These are phyloP conservation scores for Tricharina praecox DNA, from an alignment of 495 filamentous ascomycete species.

Conservation along the genomic window DNA sequence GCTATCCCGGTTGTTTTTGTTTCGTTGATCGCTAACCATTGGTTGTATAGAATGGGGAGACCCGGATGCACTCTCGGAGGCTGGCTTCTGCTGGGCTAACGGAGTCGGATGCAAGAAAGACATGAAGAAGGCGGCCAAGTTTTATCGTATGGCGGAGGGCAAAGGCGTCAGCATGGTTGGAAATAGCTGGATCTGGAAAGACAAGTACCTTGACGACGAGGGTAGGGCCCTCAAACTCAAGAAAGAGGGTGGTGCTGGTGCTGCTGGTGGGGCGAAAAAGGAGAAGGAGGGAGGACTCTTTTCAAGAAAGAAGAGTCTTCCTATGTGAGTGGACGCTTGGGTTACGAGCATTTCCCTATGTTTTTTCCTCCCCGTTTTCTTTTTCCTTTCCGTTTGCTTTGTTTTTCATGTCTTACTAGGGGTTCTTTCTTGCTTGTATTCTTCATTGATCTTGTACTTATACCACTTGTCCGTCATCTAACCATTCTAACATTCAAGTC, in stretches of 20 bases:
- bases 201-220: constrained; percentile 27
- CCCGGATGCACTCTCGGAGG: constrained; percentile 75
- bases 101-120: constrained; percentile 85
- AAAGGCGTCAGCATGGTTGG: constrained; percentile 96
- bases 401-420: background rate
- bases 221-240: constrained; percentile 17
- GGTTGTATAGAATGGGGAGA: constrained; percentile 63
- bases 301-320: constrained; percentile 10
- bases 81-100: constrained; percentile 75
- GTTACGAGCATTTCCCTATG: background rate
- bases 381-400: background rate
- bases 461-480: background rate
- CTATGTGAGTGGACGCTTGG: background rate
- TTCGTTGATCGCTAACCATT: background rate
- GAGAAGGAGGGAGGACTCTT: constrained; percentile 12
- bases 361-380: too few relatives aligned
- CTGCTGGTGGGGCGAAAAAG: constrained; percentile 9
- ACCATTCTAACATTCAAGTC: background rate
- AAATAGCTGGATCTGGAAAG: constrained; percentile 59
- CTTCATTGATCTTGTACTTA: background rate
- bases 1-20: too few relatives aligned
- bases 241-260: constrained; percentile 11
- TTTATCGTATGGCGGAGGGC: constrained; percentile 75
- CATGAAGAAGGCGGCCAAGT: constrained; percentile 79
- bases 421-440: background rate